Percentiles rank a stretch among this genome's conserved stretches.
phyloP scores from a whole-genome alignment of 345 rosid species.

The Cardamine resedifolia region DNA sequence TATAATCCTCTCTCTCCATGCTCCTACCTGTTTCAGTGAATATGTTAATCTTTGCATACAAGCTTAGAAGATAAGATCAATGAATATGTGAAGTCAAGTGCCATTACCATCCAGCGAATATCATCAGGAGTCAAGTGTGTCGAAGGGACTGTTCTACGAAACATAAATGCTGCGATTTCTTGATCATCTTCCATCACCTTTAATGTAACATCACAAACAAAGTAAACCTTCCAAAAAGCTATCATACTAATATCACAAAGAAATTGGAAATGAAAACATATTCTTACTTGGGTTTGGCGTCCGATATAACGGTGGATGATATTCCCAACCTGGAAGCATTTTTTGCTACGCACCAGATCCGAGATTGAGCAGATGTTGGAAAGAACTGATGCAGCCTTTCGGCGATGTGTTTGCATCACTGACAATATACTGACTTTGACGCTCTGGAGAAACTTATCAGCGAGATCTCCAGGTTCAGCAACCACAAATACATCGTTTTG shows the following conservation, averaged over 20 bases:
- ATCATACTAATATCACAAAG: constrained; percentile 1
- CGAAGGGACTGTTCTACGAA: constrained; percentile 91
- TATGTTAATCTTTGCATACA: background rate
- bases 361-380: constrained; percentile 68
- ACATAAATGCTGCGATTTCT: constrained; percentile 93
- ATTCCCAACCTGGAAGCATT: constrained; percentile 88
- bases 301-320: constrained; percentile 88
- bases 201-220: constrained; percentile 16
- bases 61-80: background rate
- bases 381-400: constrained; percentile 55
- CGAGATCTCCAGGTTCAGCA: constrained; percentile 97
- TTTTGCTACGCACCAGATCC: constrained; percentile 62
- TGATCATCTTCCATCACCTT: constrained; percentile 97
- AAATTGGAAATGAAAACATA: constrained; percentile 32
- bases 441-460: constrained; percentile 78
- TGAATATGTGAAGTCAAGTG: constrained; percentile 38
- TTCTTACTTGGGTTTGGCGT: constrained; percentile 82
- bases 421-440: constrained; percentile 80
- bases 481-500: constrained; percentile 98
- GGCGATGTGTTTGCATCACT: constrained; percentile 49
- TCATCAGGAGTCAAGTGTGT: constrained; percentile 85
- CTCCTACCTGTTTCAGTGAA: constrained; percentile 64
- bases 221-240: constrained; percentile 2
- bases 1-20: constrained; percentile 97
- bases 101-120: constrained; percentile 92